phyloP scores from a whole-genome alignment of 768 basidiomycete genomes.

The Kwoniella newhampshirensis region DNA sequence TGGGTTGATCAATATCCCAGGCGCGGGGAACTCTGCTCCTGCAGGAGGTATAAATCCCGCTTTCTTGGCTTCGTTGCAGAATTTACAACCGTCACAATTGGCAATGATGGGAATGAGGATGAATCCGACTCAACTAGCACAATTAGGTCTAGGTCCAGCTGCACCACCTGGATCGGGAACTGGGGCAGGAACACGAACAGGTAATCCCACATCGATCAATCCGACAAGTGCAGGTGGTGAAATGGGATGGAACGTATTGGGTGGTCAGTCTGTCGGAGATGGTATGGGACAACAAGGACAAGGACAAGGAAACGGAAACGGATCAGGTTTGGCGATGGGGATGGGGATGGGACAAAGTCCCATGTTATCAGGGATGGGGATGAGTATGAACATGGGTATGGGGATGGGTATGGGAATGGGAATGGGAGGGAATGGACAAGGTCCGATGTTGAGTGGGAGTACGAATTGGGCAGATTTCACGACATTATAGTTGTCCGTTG shows the following conservation, averaged over 20 bases:
- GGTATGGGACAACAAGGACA: conserved; percentile 25
- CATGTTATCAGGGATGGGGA: conserved; percentile 6
- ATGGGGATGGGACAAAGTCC: background rate
- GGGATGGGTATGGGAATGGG: background rate
- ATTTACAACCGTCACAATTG: conserved; percentile 9
- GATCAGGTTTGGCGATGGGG: background rate
- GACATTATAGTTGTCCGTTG: background rate
- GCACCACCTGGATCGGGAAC: background rate
- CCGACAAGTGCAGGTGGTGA: background rate
- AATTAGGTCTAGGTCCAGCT: background rate
- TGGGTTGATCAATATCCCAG: background rate
- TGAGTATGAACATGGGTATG: background rate
- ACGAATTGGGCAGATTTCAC: conserved; percentile 2
- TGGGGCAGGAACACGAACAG: conserved; percentile 3
- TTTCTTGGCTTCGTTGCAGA: conserved; percentile 11
- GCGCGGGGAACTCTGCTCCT: background rate
- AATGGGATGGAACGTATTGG: background rate
- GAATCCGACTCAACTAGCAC: background rate
- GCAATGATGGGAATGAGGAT: background rate
- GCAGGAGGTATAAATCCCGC: conserved; percentile 8
- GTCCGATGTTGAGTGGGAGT: background rate
- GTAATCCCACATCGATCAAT: conserved; percentile 7
- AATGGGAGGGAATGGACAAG: background rate
- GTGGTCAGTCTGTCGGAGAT: conserved; percentile 19
- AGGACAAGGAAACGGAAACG: conserved; percentile 40